Evolutionary conservation across 1,139 yeast species (phyloP), one percentile per base, ranked within the genome.

Genomic region (Kluyveromyces sp.): DNA sequence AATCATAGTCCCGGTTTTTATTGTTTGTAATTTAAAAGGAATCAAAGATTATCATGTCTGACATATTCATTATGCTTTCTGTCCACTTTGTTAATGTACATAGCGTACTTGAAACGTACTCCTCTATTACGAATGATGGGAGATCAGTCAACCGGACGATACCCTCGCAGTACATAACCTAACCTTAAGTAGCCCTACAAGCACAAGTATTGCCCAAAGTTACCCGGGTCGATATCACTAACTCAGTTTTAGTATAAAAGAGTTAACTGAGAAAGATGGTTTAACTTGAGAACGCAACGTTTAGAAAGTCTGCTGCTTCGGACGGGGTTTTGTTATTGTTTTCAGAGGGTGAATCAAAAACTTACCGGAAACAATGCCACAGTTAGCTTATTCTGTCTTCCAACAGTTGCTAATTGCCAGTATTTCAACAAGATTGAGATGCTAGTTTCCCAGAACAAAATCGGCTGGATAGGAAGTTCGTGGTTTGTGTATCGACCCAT

Each of bases 391-490:
- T 46, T 45, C 61, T 60, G 60, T 58, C 60, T 41, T 53, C 61
- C 36, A 57, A 59, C 64, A 59, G 63, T 51, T 48, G 63, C 60
- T 55, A 58, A 61, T 61, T 61, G 65, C 65, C 65, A 61, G 64
- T 56, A 59, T 56, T 56, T 56, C 63, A 55, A 50, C 44, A 38
- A 46, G 52, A 29, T 51, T 54, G 63, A 52, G 54, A 57, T 58
- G 55, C 64, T 49, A 56, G 65, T 59, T 60, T 60, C 66, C 66
- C 54, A 61, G 66, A 61, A 45, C 51, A 54, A 58, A 31, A 39
- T 40, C 41, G 66, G 57, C 64, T 57, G 58, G 61, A 57, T 58
- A 61, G 66, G 66, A 61, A 61, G 65, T 60, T 58, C 64, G 57
- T 54, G 57, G 62, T 56, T 58, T 50, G 64, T 57, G 63, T 47